A percentile compares a stretch with the other conserved stretches of the same genome.
phyloP scores from a whole-genome alignment of 768 basidiomycete species.

The Psilocybe azurescens region DNA sequence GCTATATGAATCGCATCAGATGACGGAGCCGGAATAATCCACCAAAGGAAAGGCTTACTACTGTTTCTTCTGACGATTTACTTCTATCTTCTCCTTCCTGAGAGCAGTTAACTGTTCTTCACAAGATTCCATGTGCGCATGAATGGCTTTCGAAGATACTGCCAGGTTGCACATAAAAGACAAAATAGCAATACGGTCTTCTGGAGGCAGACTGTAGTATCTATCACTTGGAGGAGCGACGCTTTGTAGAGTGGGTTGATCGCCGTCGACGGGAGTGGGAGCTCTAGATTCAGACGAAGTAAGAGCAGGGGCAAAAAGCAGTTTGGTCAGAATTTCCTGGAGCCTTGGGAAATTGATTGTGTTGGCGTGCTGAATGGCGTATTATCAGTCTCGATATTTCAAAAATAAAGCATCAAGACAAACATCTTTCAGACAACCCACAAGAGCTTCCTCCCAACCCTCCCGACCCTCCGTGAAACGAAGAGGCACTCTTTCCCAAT shows the following conservation, averaged over 20 bases:
- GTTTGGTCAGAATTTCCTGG: slow-evolving; percentile 69
- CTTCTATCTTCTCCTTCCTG: slow-evolving; percentile 94
- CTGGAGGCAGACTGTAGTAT: slow-evolving; percentile 74
- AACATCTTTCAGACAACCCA: slow-evolving; percentile 91
- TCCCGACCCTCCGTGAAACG: slow-evolving; percentile 75
- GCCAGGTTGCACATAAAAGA: slow-evolving; percentile 90
- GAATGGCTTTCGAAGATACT: slow-evolving; percentile 88
- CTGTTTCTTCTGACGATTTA: slow-evolving; percentile 88
- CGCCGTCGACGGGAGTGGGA: slow-evolving; percentile 46
- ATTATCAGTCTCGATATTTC: slow-evolving; percentile 5
- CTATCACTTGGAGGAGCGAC: slow-evolving; percentile 65
- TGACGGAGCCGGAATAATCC: slow-evolving; percentile 1
- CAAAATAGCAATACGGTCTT: slow-evolving; percentile 85
- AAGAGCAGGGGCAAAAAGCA: slow-evolving; percentile 72
- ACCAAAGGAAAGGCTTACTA: slow-evolving; percentile 56
- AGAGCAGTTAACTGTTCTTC: slow-evolving; percentile 90
- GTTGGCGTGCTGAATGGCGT: slow-evolving; percentile 67
- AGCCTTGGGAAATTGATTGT: slow-evolving; percentile 73
- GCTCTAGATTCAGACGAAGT: slow-evolving; percentile 52
- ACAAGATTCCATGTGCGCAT: slow-evolving; percentile 88
- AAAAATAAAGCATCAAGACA: slow-evolving; percentile 37
- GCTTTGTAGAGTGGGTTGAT: slow-evolving; percentile 38
- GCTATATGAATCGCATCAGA: slow-evolving; percentile 39
- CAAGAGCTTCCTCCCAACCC: slow-evolving; percentile 91
- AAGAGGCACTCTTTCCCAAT: slow-evolving; percentile 83